phyloP scores from a whole-genome alignment of 148 eudicot genomes.

The Chenopodium berlandieri region DNA sequence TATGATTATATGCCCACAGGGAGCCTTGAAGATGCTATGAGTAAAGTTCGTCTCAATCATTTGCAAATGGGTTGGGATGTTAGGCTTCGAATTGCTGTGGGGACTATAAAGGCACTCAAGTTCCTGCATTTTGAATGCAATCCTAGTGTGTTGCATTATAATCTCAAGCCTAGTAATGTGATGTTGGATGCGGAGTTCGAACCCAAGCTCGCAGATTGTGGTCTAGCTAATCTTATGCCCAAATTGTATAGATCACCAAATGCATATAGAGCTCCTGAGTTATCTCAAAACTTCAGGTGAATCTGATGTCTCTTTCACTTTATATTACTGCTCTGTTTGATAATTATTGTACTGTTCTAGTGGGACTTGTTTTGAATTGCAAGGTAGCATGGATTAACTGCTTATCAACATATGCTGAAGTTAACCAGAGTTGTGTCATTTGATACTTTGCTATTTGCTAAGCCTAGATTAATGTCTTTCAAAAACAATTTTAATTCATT shows the following conservation, averaged over 20 bases:
- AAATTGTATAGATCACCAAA: constrained; percentile 40
- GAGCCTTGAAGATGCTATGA: constrained; percentile 72
- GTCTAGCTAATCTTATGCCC: constrained; percentile 61
- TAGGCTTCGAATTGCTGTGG: constrained; percentile 77
- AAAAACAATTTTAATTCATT: background rate
- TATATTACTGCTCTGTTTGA: background rate
- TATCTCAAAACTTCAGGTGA: constrained; percentile 65
- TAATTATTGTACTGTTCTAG: background rate
- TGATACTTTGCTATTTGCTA: background rate
- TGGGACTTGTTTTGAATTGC: background rate
- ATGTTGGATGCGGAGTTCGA: constrained; percentile 72
- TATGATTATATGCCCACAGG: constrained; percentile 72
- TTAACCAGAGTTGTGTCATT: background rate
- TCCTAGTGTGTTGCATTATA: constrained; percentile 60
- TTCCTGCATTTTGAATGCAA: constrained; percentile 70
- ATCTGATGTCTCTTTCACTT: background rate
- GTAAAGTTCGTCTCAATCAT: constrained; percentile 53
- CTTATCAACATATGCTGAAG: background rate
- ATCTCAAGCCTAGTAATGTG: constrained; percentile 85
- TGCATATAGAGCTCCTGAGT: constrained; percentile 73
- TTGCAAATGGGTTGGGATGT: constrained; percentile 72
- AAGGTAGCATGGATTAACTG: background rate
- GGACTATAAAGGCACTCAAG: constrained; percentile 69
- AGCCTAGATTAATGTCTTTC: background rate
- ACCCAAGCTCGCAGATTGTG: constrained; percentile 73